Evolutionary conservation across 1,284 basidiomycete species (phyloP), one percentile per base, ranked within the genome.

Genomic region (Sporisorium exsertum): DNA sequence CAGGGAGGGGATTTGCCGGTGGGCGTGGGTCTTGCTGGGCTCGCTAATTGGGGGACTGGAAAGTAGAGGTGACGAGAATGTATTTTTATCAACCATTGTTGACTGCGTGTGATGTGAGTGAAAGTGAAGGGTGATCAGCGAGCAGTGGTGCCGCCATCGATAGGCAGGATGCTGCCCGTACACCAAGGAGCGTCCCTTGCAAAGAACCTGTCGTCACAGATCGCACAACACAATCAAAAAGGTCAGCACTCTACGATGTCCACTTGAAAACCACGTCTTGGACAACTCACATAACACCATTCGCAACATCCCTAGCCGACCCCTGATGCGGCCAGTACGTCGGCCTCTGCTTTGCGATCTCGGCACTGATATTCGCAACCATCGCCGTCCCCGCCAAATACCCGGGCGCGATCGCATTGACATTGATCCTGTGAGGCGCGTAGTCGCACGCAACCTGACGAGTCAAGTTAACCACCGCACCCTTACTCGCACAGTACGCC

Each of bases 261-360:
- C 13, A 16, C 13, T 15, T 37, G 7, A 20, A 1, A 18, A 33
- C 22, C 9, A 2, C 22, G 12, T 6, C 6, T 18, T 5, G 22
- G 24, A 10, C 37, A 18, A 69, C 69, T 58, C 45, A 68, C 58
- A 77, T 33, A 7, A 76, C 76, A n/a, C 58, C 59, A 35, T 74
- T 58, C 0, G 76, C 76, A 1, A 78, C 72, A 27, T 78, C 76
- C 15, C 72, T 60, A 0, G 63, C 68, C 24, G 54, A 57, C 8
- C 72, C 72, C 18, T 74, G 64, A 42, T 78, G 76, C 6, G 76
- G 76, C 76, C 76, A 78, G 13, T 62, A 73, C 1, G 72, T 78
- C 9, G 53, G 57, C 24, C 76, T 27, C 72, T 54, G n/a, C 15
- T 3, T n/a, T 6, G 59, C 57, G 9, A 78, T n/a, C 13, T 69